Evolutionary conservation across 345 rosid genomes (phyloP), one percentile per base, ranked within the genome.

Genomic region (Eucalyptus erythrocorys): DNA sequence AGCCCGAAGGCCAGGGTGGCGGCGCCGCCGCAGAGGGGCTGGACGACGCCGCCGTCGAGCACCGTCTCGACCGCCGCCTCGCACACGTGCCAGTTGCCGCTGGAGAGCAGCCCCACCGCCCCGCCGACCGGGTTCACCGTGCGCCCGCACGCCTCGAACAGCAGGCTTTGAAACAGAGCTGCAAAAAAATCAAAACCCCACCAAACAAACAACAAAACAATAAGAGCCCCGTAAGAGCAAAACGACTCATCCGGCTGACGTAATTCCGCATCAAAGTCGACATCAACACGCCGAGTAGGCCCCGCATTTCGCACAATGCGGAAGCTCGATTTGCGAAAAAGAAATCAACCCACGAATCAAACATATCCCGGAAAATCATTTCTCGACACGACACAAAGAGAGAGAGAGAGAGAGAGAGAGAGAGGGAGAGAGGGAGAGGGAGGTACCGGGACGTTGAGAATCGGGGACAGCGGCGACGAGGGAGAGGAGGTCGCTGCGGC

Each of bases 401-500:
- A 59, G 79, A 40, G 80, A 61, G 49, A 15, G 48, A 34, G 37
- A 51, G 32, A 37, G 48, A 49, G 11, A 24, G 59, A 50, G 45
- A 57, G 24, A 34, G 59, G 21, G 26, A 7, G 21, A 61, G 68
- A 13, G 68, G 3, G 16, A 30, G 34, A 30, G 57, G 16, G 48
- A 12, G 43, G 30, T 93, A 97, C 99, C 92, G 42, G 98, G 94
- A 12, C 96, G 92, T 13, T 94, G 98, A 51, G 90, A 57, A 48
- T 91, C 89, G 34, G 98, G 95, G 68, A 95, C 98, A 87, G 96
- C 91, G 90, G 97, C 94, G 86, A 97, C 92, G 85, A 95, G 96
- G 86, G 97, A 95, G 92, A 96, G 91, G 84, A 97, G 96, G 59
- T 96, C 98, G 76, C 98, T 96, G 26, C 99, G 99, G 89, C 99